Evolutionary conservation across 805 yeast species (phyloP).

Genomic region (Candida schatavii): DNA sequence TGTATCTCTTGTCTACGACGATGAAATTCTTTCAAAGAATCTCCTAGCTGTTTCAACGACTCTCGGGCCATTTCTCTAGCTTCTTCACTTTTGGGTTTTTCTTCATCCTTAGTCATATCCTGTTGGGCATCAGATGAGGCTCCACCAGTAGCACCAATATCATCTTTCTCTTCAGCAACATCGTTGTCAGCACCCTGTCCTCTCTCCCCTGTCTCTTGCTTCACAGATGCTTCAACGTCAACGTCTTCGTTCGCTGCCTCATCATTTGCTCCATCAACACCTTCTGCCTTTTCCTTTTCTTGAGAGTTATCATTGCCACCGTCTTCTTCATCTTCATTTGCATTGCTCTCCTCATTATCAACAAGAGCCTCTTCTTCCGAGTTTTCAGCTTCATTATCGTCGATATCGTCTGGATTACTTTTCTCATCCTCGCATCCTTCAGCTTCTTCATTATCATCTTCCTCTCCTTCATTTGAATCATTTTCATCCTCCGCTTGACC

Average conservation of each 20-base stretch:
- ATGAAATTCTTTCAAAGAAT: constrained; percentile 86
- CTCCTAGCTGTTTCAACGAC: constrained; percentile 85
- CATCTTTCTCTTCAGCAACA: constrained; percentile 57
- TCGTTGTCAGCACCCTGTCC: constrained; percentile 62
- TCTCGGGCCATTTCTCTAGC: constrained; percentile 70
- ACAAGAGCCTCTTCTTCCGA: constrained; percentile 33
- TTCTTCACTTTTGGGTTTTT: constrained; percentile 41
- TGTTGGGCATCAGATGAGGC: constrained; percentile 38
- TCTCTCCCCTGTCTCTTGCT: constrained; percentile 57
- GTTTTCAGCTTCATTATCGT: constrained; percentile 24
- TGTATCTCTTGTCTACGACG: constrained; percentile 85
- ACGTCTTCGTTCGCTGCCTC: constrained; percentile 43
- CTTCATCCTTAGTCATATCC: constrained; percentile 36
- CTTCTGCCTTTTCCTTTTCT: constrained; percentile 41
- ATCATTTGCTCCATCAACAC: constrained; percentile 51
- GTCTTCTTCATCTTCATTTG: constrained; percentile 39
- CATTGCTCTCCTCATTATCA: constrained; percentile 25
- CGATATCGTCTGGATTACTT: constrained; percentile 30
- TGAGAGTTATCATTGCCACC: constrained; percentile 33
- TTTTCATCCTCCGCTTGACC: constrained; percentile 27
- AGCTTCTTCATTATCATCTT: constrained; percentile 21
- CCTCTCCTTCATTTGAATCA: constrained; percentile 34
- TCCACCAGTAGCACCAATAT: constrained; percentile 66
- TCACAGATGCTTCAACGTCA: constrained; percentile 57
- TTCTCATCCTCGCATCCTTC: constrained; percentile 19